A percentile compares a stretch with the other conserved stretches of the same genome.
phyloP scores from a whole-genome alignment of 345 rosid species.

The Eucalyptus rudis region DNA sequence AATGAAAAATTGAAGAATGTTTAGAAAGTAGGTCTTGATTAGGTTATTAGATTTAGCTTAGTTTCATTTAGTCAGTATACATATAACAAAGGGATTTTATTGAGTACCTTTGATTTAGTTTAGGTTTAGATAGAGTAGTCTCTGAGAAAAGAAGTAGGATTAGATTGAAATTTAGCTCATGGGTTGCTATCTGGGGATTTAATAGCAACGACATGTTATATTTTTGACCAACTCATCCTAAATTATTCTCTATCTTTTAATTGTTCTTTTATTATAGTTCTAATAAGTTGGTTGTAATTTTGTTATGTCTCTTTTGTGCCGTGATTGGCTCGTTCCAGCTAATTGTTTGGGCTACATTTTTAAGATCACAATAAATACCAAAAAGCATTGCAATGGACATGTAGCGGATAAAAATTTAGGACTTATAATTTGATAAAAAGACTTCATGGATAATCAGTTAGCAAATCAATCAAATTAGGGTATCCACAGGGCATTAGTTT shows the following conservation, averaged over 20 bases:
- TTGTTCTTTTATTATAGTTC: too few relatives aligned
- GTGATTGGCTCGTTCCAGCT: accelerated
- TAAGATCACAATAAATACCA: too few relatives aligned
- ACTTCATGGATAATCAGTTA: neutral
- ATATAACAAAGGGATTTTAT: too few relatives aligned
- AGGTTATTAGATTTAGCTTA: neutral
- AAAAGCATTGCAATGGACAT: neutral
- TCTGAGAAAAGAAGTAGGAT: neutral
- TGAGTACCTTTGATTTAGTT: neutral
- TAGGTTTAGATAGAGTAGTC: neutral
- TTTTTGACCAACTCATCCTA: neutral
- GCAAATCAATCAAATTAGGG: neutral
- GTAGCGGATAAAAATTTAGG: neutral
- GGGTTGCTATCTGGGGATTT: too few relatives aligned
- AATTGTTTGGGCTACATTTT: neutral
- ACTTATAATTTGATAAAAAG: neutral
- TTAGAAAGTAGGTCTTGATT: neutral
- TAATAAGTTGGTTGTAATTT: neutral
- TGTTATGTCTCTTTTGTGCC: neutral
- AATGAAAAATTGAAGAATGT: neutral
- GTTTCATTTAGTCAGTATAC: neutral
- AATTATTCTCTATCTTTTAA: too few relatives aligned
- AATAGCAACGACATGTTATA: neutral
- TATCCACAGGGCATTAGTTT: neutral
- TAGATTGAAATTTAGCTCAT: neutral